A percentile compares a stretch with the other conserved stretches of the same genome.
Conservation (phyloP, 2,329 filamentous ascomycete species). For the Fusarium verrucosum region DNA sequence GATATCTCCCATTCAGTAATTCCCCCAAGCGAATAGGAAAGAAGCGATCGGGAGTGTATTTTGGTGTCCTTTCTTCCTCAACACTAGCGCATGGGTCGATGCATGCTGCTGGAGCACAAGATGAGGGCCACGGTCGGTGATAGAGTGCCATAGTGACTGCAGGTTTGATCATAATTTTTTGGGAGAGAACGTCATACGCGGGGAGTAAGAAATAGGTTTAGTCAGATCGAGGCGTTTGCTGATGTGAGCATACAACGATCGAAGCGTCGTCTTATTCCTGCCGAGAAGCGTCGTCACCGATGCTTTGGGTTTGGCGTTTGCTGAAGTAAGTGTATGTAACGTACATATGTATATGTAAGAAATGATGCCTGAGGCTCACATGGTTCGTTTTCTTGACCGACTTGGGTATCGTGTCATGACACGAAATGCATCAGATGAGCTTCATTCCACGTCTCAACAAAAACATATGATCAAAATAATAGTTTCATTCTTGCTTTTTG, state of each 20-base stretch:
- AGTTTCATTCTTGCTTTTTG: background rate
- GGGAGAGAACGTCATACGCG: background rate
- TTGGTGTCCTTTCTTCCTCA: slow-evolving; percentile 34
- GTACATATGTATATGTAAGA: background rate
- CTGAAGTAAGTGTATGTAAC: no score
- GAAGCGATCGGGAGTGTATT: slow-evolving; percentile 25
- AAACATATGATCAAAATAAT: background rate
- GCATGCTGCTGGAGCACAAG: slow-evolving; percentile 13
- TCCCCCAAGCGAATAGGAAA: slow-evolving; percentile 28
- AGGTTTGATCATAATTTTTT: background rate
- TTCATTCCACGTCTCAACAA: background rate
- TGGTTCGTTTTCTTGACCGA: no score
- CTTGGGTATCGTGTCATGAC: no score
- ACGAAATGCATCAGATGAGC: no score
- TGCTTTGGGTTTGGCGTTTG: background rate
- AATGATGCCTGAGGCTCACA: background rate
- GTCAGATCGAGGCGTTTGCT: background rate
- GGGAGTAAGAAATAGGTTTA: background rate
- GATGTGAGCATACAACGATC: background rate
- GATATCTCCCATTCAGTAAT: slow-evolving; percentile 29
- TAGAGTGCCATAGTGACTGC: background rate
- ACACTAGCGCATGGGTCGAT: slow-evolving; percentile 13
- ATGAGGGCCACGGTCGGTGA: slow-evolving; percentile 9
- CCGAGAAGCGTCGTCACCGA: background rate
- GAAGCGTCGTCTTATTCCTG: no score